Evolutionary conservation across 73 alveolate genomes (phyloP), one percentile per base, ranked within the genome.

Genomic region (Breviolum minutum): DNA sequence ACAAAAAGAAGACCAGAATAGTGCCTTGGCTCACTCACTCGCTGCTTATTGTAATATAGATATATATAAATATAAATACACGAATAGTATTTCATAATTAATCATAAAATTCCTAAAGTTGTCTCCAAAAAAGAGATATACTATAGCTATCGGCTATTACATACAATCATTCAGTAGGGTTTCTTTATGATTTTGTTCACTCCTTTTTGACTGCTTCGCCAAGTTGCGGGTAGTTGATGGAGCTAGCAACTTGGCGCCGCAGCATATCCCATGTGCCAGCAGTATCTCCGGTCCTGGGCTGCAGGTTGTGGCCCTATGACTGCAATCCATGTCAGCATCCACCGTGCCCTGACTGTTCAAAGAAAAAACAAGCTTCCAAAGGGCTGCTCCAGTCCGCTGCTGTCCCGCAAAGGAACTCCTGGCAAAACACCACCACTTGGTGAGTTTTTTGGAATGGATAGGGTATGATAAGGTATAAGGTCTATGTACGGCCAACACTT

Each of bases 401-500:
- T 88, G 95, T 27, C 95, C 95, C 7, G 95, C 95, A 12, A 88
- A 88, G 85, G 95, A 68, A 29, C 95, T 88, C 95, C 95, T 88
- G 83, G 19, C 19, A 30, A 71, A 71, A 20, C 30, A 20, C 32
- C 81, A 30, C 81, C n/a, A 40, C 54, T 40, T 40, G 54, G 54
- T 40, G 54, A 40, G 54, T 40, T 3, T 40, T 40, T 3, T 40
- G 54, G 54, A 40, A 40, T 40, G 54, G 54, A 40, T 40, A 40
- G 3, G 54, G 54, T 40, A 40, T 40, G 54, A 40, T 40, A 40
- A 40, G 54, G 54, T 40, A 40, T 40, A 40, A 40, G 54, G 54
- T 40, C 3, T 22, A 14, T 68, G n/a, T 68, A 68, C 77, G 4
- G 24, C 6, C 77, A 14, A 6, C 24, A 22, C 24, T 14, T 22